These are phyloP conservation scores for Aspergillus eucalypticola DNA, from an alignment of 2,329 filamentous ascomycete species.

Conservation along the genomic window DNA sequence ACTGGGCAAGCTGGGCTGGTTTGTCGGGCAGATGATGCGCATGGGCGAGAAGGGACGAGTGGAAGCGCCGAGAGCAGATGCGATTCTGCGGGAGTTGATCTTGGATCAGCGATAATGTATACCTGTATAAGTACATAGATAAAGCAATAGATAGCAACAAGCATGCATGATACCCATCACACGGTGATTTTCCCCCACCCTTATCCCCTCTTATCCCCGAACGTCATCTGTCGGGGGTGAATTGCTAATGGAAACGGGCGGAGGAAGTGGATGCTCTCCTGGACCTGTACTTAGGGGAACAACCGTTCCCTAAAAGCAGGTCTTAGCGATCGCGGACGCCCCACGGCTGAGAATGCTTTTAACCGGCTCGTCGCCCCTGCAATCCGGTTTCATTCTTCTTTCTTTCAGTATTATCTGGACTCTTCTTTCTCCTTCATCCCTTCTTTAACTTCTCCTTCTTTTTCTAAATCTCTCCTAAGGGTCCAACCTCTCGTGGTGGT, in stretches of 20 bases:
- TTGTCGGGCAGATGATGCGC: conserved; percentile 69
- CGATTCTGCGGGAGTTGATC: conserved; percentile 54
- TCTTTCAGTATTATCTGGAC: conserved; percentile 3
- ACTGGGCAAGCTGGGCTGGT: conserved; percentile 66
- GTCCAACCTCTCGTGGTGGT: too few species aligned
- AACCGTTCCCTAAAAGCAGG: conserved; percentile 49
- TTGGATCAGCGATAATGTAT: conserved; percentile 16
- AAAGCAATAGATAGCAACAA: background rate
- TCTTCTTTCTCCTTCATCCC: conserved; percentile 6
- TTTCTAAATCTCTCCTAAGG: conserved; percentile 11
- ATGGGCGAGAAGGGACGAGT: conserved; percentile 61
- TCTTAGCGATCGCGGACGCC: conserved; percentile 40
- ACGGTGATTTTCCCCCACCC: background rate
- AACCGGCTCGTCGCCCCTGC: conserved; percentile 14
- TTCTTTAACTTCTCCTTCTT: background rate
- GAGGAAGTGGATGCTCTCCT: conserved; percentile 39
- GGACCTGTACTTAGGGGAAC: conserved; percentile 53
- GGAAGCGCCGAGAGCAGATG: conserved; percentile 60
- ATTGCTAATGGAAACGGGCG: conserved; percentile 28
- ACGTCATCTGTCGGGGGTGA: too few species aligned
- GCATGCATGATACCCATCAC: conserved; percentile 25
- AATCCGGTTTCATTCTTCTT: conserved; percentile 1
- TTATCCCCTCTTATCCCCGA: background rate
- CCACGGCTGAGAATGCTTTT: conserved; percentile 15
- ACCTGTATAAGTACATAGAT: conserved; percentile 8